These are phyloP conservation scores for Pseudogymnoascus sp. DNA, from an alignment of 2,329 filamentous ascomycete genomes.

Conservation along the genomic window DNA sequence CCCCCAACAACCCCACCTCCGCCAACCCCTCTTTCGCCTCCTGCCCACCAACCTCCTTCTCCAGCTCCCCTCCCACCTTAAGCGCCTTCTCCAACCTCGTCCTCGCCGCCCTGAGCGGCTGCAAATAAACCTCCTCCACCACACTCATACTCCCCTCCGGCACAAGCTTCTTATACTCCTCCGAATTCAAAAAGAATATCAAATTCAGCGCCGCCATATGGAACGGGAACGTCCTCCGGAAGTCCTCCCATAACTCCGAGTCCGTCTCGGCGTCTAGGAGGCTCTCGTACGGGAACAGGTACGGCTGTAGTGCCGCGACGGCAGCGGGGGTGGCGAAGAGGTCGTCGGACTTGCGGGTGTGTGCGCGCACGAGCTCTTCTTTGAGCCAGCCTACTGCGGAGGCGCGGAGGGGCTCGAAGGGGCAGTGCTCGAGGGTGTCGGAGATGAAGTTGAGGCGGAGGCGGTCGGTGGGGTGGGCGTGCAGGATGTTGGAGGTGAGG, in stretches of 20 bases:
- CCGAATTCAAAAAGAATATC: conserved; percentile 44
- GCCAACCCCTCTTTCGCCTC: conserved; percentile 24
- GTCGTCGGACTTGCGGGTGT: conserved; percentile 25
- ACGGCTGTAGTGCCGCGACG: conserved; percentile 52
- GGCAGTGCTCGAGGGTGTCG: conserved; percentile 58
- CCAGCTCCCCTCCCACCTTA: background rate
- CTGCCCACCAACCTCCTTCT: background rate
- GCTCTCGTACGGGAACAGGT: conserved; percentile 50
- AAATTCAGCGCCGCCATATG: conserved; percentile 53
- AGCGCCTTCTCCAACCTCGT: conserved; percentile 24
- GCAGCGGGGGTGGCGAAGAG: conserved; percentile 46
- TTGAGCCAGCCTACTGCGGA: conserved; percentile 56
- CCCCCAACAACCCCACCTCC: conserved; percentile 32
- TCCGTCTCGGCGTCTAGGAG: conserved; percentile 36
- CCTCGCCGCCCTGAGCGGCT: conserved; percentile 42
- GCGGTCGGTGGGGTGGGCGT: conserved; percentile 51
- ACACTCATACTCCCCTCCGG: conserved; percentile 49
- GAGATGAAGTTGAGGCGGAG: conserved; percentile 54
- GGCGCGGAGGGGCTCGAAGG: conserved; percentile 53
- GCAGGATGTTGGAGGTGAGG: conserved; percentile 32
- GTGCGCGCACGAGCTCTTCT: conserved; percentile 47
- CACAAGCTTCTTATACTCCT: conserved; percentile 39
- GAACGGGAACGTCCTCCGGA: conserved; percentile 43
- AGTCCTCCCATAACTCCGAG: conserved; percentile 42
- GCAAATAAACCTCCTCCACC: conserved; percentile 50